These are phyloP conservation scores for Recurvomyces mirabilis DNA, from an alignment of 495 filamentous ascomycete genomes.

Conservation along the genomic window DNA sequence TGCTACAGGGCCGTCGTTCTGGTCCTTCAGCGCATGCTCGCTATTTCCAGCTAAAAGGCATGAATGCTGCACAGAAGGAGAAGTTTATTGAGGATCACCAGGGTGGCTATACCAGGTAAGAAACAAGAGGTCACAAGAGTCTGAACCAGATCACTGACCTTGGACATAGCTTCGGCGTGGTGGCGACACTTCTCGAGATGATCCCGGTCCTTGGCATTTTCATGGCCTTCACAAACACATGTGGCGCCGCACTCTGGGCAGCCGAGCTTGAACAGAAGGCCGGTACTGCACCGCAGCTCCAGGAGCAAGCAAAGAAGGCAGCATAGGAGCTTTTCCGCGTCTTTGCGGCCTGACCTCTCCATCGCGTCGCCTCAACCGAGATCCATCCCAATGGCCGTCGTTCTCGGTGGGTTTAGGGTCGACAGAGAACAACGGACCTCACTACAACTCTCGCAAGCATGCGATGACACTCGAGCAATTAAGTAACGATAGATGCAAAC, in stretches of 20 bases:
- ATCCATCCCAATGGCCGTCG: too few species aligned
- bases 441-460: too few species aligned
- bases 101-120: conserved; percentile 65
- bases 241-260: conserved; percentile 89
- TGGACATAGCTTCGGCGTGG: conserved; percentile 59
- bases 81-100: conserved; percentile 53
- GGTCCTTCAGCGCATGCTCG: conserved; percentile 44
- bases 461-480: too few species aligned
- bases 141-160: conserved; percentile 19
- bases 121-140: too few species aligned
- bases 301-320: conserved; percentile 44
- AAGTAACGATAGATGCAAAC: too few species aligned
- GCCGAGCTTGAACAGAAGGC: conserved; percentile 67
- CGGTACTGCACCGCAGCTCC: conserved; percentile 43
- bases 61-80: conserved; percentile 48
- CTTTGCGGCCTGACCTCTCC: too few species aligned
- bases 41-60: conserved; percentile 87
- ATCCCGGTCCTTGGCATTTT: conserved; percentile 71
- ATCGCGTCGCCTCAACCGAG: too few species aligned
- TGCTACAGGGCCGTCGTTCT: conserved; percentile 54
- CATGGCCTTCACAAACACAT: conserved; percentile 83
- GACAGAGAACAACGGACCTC: too few species aligned
- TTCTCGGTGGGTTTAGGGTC: too few species aligned
- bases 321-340: too few species aligned
- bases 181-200: conserved; percentile 69